Percentiles rank a stretch among this genome's conserved stretches.
These are phyloP conservation scores for Symbiodinium natans DNA, from an alignment of 73 alveolate genomes.

Conservation along the genomic window DNA sequence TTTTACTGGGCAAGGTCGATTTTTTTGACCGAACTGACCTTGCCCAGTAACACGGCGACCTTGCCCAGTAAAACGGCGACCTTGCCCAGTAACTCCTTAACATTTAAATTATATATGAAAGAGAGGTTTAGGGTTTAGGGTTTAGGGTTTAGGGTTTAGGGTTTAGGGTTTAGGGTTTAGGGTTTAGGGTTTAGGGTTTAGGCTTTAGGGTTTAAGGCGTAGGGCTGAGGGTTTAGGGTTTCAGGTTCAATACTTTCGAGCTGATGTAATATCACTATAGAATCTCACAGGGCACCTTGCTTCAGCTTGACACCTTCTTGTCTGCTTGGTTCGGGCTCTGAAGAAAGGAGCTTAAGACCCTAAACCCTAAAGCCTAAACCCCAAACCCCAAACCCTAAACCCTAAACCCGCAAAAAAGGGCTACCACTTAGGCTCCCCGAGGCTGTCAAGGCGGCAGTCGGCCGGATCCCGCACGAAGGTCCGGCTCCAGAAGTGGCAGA, in stretches of 20 bases:
- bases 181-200: background rate
- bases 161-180: background rate
- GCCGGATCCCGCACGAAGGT: background rate
- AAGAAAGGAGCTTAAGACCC: background rate
- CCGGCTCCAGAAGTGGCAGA: constrained; percentile 46
- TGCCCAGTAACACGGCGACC: no score
- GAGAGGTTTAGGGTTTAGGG: background rate
- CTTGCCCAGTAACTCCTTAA: no score
- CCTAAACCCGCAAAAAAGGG: background rate
- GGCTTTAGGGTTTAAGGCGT: no score
- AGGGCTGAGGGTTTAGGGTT: background rate
- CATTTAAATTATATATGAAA: no score
- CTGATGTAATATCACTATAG: no score
- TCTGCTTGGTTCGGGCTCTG: background rate
- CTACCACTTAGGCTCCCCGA: background rate
- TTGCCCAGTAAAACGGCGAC: no score
- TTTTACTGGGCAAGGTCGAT: no score
- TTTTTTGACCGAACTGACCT: no score
- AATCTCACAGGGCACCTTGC: background rate
- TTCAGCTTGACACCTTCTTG: background rate
- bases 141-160: background rate
- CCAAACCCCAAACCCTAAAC: no score
- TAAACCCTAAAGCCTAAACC: no score
- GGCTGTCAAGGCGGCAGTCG: background rate
- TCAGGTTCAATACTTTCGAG: background rate